Evolutionary conservation across 108 stramenopile genomes (phyloP).

Genomic region (Skeletonema costatum): DNA sequence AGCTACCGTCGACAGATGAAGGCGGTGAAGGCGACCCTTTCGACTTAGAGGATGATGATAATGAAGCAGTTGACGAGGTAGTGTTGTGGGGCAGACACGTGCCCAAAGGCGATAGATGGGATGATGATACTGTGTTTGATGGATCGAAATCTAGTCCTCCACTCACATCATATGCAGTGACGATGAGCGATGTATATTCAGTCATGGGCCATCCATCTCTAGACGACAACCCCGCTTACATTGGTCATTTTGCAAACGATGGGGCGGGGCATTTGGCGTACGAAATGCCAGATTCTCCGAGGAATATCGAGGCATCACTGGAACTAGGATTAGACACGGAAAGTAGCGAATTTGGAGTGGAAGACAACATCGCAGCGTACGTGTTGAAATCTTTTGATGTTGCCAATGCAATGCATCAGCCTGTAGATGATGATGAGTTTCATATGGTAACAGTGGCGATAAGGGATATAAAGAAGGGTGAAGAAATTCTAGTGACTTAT

Average conservation of each 20-base stretch:
- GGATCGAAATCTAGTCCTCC: constrained; percentile 15
- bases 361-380: constrained; percentile 25
- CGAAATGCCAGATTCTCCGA: constrained; percentile 7
- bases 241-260: constrained; percentile 52
- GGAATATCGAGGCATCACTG: not conserved
- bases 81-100: constrained; percentile 33
- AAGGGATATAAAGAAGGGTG: constrained; percentile 36
- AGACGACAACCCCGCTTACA: constrained; percentile 37
- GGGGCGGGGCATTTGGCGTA: constrained; percentile 37
- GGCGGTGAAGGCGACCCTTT: constrained; percentile 2
- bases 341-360: constrained; percentile 3
- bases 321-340: no score
- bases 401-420: constrained; percentile 29
- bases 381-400: constrained; percentile 25
- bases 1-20: constrained; percentile 10
- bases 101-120: not conserved
- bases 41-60: constrained; percentile 19
- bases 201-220: constrained; percentile 39
- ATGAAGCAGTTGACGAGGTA: constrained; percentile 21
- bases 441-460: constrained; percentile 43
- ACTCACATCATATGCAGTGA: constrained; percentile 28
- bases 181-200: constrained; percentile 23
- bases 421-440: constrained; percentile 20
- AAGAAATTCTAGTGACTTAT: constrained; percentile 49
- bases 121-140: constrained; percentile 27